Evolutionary conservation across 1,284 basidiomycete genomes (phyloP).

Genomic region (Apiotrichum brassicae): DNA sequence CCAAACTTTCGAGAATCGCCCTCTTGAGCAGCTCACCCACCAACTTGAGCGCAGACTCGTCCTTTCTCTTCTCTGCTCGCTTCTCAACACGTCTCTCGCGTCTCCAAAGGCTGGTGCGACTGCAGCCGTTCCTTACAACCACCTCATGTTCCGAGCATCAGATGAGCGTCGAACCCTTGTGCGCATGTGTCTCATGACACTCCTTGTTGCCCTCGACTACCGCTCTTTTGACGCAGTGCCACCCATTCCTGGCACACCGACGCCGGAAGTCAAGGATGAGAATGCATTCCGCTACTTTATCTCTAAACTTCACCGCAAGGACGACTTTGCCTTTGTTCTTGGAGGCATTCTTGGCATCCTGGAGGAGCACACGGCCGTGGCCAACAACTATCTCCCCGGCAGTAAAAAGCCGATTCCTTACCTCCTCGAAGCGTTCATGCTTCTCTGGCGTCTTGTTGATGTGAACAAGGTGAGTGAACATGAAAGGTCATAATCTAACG

Average conservation of each 20-base stretch:
- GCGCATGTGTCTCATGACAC: conserved; percentile 63
- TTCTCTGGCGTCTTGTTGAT: conserved; percentile 86
- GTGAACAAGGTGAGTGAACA: conserved; percentile 65
- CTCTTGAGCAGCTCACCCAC: conserved; percentile 70
- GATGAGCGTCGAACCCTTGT: conserved; percentile 66
- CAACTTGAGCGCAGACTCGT: conserved; percentile 70
- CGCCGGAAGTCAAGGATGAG: conserved; percentile 50
- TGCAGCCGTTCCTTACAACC: conserved; percentile 68
- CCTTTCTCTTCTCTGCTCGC: conserved; percentile 78
- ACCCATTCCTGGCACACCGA: conserved; percentile 5
- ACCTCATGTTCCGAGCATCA: conserved; percentile 76
- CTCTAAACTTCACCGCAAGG: conserved; percentile 81
- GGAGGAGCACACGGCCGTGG: conserved; percentile 64
- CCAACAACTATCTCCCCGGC: conserved; percentile 72
- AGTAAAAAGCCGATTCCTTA: conserved; percentile 72
- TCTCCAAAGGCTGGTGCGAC: conserved; percentile 51
- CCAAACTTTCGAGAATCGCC: conserved; percentile 63
- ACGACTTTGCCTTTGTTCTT: conserved; percentile 77
- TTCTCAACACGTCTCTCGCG: conserved; percentile 78
- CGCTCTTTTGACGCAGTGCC: conserved; percentile 51
- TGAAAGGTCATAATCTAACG: background rate
- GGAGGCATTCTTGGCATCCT: conserved; percentile 65
- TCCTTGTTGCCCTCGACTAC: conserved; percentile 73
- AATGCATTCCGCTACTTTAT: conserved; percentile 87
- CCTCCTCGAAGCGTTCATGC: conserved; percentile 72